Evolutionary conservation across 2,329 filamentous ascomycete genomes (phyloP), one percentile per base, ranked within the genome.

Genomic region (Nemania diffusa): DNA sequence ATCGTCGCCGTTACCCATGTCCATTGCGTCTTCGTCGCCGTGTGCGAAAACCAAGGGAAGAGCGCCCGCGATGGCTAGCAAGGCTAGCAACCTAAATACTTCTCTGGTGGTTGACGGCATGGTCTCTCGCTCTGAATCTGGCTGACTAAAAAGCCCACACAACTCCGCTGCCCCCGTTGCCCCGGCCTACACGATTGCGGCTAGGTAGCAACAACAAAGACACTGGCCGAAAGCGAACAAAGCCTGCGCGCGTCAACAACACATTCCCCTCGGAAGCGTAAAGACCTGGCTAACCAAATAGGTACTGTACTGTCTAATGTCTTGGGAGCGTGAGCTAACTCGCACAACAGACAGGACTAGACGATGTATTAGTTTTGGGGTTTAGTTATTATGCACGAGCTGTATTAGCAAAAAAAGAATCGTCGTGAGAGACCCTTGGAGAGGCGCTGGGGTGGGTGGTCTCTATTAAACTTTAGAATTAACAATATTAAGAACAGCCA

Each of bases 1-100:
- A 37, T 73, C 75, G 27, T 22, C 69, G 72, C 73, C 32, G 22
- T 67, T 40, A 11, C 66, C 72, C 76, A 76, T 77, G 59, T 74
- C 69, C 69, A 70, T 74, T 51, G 71, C 65, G 61, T 62, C 75
- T 57, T 74, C 68, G 34, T 73, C 78, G 68, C 77, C 77, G 69
- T 79, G 78, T 32, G 76, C 78, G 48, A 78, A 66, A 58, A 74
- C 77, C 15, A 71, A 50, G 32, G 78, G 78, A 52, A 79, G 65
- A 59, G 76, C 69, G 65, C 74, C 74, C 32, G 73, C 68, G 29
- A 77, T 65, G 75, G 78, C 75, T 9, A 70, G 71, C 32, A 75
- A 67, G 62, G 75, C 73, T 51, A 76, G 72, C 52, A 75, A 69
- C 67, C 68, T 71, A 48, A 77, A 60, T 56, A 71, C 64, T 61